Conservation (phyloP, 768 basidiomycete genomes). For the Coprinopsis strossmayeri region DNA sequence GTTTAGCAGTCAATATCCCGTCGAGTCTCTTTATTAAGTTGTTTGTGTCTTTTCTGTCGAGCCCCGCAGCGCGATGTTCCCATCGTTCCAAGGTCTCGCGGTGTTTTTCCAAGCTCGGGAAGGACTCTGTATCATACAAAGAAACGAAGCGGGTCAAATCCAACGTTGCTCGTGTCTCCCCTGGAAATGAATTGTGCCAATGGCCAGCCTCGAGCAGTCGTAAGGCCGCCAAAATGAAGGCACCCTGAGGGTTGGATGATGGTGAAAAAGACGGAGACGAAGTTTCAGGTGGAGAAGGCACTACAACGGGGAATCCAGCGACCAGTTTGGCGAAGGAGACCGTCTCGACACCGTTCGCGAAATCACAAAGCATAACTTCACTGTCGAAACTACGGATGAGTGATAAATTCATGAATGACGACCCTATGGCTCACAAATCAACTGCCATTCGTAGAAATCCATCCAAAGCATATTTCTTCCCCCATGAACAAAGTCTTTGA, state of each 20-base stretch:
- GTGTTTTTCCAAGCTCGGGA: constrained; percentile 26
- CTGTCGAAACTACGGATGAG: constrained; percentile 15
- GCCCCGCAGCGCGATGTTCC: constrained; percentile 27
- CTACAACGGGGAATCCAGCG: too few relatives aligned
- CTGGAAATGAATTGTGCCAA: constrained; percentile 37
- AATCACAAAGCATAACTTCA: constrained; percentile 43
- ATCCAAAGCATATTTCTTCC: constrained; percentile 31
- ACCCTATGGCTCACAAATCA: constrained; percentile 32
- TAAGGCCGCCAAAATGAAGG: too few relatives aligned
- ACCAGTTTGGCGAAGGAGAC: constrained; percentile 32
- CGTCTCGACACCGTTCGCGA: constrained; percentile 29
- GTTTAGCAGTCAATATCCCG: constrained; percentile 15
- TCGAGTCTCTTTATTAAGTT: constrained; percentile 20
- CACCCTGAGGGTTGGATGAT: too few relatives aligned
- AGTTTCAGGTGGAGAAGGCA: too few relatives aligned
- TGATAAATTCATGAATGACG: background rate
- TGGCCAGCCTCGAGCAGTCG: constrained; percentile 31
- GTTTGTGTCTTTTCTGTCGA: constrained; percentile 21
- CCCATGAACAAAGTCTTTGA: too few relatives aligned
- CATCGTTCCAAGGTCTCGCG: constrained; percentile 23
- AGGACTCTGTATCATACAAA: constrained; percentile 33
- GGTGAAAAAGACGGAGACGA: too few relatives aligned
- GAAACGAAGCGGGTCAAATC: constrained; percentile 35
- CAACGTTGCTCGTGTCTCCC: constrained; percentile 34
- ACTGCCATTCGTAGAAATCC: constrained; percentile 49